These are phyloP conservation scores for Kockiozyma suomiensis DNA, from an alignment of 805 yeast genomes.

Conservation along the genomic window DNA sequence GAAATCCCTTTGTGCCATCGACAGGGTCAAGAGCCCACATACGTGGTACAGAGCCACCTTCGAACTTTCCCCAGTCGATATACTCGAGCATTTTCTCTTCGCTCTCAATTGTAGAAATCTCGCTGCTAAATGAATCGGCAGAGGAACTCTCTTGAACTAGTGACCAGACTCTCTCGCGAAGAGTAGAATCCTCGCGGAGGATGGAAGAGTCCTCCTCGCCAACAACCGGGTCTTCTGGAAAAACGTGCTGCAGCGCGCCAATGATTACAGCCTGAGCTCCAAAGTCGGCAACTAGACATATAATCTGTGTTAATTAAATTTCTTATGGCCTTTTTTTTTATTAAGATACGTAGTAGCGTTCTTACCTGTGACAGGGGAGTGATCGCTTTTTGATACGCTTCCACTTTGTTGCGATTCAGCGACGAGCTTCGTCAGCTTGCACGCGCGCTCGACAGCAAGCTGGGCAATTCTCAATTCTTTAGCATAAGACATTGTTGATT, in stretches of 20 bases:
- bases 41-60: conserved; percentile 75
- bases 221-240: conserved; percentile 83
- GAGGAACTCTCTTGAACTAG: conserved; percentile 56
- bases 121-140: conserved; percentile 34
- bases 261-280: conserved; percentile 94
- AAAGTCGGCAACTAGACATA: conserved; percentile 67
- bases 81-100: conserved; percentile 58
- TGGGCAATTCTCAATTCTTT: conserved; percentile 80
- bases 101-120: conserved; percentile 39
- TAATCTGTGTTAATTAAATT: neutral
- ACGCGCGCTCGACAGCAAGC: conserved; percentile 87
- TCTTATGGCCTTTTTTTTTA: neutral
- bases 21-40: conserved; percentile 98
- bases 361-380: conserved; percentile 85
- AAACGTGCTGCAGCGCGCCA: conserved; percentile 73
- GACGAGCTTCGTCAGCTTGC: conserved; percentile 70
- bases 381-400: conserved; percentile 73
- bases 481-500: conserved; percentile 46
- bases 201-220: conserved; percentile 91
- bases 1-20: conserved; percentile 96
- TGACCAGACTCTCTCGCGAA: conserved; percentile 59
- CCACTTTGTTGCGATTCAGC: conserved; percentile 44
- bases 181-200: conserved; percentile 54
- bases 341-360: neutral
- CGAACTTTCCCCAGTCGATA: conserved; percentile 77